Evolutionary conservation across 2,329 filamentous ascomycete genomes (phyloP).

Genomic region (Cephalotrichum gorgonifer): DNA sequence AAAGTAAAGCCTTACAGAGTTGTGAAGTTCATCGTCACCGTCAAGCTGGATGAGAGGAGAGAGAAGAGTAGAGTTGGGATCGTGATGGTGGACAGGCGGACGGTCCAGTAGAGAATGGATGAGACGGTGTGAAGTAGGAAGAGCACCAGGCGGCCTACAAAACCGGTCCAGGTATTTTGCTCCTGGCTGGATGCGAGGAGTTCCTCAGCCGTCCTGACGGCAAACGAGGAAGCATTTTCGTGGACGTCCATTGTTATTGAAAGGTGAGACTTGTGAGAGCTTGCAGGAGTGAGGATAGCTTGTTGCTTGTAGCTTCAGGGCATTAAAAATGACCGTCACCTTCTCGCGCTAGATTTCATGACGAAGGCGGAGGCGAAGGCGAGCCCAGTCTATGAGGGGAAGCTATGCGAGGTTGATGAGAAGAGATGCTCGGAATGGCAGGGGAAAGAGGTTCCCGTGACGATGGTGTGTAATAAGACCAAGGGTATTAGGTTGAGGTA

Average conservation of each 20-base stretch:
- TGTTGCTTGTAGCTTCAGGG: neutral
- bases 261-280: neutral
- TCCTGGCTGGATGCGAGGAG: constrained; percentile 19
- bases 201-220: constrained; percentile 18
- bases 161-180: constrained; percentile 45
- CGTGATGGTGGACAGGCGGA: constrained; percentile 80
- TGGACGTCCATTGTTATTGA: neutral
- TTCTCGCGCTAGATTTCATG: too few relatives aligned
- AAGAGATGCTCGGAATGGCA: too few relatives aligned
- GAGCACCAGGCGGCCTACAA: constrained; percentile 45
- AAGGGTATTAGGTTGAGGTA: too few relatives aligned
- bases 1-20: constrained; percentile 57
- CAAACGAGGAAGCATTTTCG: constrained; percentile 22
- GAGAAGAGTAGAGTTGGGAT: constrained; percentile 83
- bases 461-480: too few relatives aligned
- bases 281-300: neutral
- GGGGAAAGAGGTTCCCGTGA: too few relatives aligned
- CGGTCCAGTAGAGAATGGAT: constrained; percentile 61
- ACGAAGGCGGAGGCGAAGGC: too few relatives aligned
- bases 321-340: too few relatives aligned
- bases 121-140: constrained; percentile 45
- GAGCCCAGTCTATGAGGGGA: too few relatives aligned
- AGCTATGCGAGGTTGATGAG: too few relatives aligned
- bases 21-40: constrained; percentile 97
- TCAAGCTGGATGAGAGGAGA: constrained; percentile 83